phyloP scores from a whole-genome alignment of 2,329 filamentous ascomycete species.

The Fusarium coffeatum region DNA sequence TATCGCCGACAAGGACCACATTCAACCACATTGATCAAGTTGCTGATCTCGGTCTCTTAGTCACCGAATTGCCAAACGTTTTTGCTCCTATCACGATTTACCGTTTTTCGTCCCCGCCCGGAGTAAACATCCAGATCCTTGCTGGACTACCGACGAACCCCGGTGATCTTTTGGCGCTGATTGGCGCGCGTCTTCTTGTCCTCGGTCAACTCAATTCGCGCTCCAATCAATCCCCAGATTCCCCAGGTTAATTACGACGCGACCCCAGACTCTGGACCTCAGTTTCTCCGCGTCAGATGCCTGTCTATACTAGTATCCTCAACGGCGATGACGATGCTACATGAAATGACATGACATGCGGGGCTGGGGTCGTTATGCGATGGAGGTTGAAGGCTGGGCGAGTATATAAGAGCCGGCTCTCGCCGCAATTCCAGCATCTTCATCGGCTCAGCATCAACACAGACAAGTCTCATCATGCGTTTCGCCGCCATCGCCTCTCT shows the following conservation, averaged over 20 bases:
- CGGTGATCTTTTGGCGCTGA: not conserved
- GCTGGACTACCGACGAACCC: slow-evolving; percentile 7
- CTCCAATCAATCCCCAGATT: slow-evolving; percentile 35
- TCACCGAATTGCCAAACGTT: slow-evolving; percentile 9
- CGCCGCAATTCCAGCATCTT: not conserved
- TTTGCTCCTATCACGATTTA: slow-evolving; percentile 29
- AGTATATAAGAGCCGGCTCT: slow-evolving; percentile 21
- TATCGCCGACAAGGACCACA: not conserved
- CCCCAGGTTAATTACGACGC: slow-evolving; percentile 23
- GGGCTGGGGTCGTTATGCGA: not conserved
- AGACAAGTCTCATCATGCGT: slow-evolving; percentile 27
- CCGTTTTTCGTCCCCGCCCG: slow-evolving; percentile 17
- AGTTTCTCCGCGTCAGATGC: slow-evolving; percentile 29
- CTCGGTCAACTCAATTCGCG: slow-evolving; percentile 9
- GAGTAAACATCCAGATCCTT: slow-evolving; percentile 14
- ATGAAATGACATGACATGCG: slow-evolving; percentile 15
- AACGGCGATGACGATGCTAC: not conserved
- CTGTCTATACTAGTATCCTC: not conserved
- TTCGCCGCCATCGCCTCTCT: slow-evolving; percentile 27
- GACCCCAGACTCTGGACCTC: slow-evolving; percentile 18
- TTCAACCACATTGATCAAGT: not conserved
- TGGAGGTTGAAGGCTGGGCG: not conserved
- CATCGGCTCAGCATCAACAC: slow-evolving; percentile 7
- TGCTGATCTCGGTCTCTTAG: slow-evolving; percentile 26
- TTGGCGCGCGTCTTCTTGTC: slow-evolving; percentile 29